Percentiles rank a stretch among this genome's conserved stretches.
Conservation (phyloP, 495 filamentous ascomycete genomes). For the Hyphodiscus hymeniophilus region DNA sequence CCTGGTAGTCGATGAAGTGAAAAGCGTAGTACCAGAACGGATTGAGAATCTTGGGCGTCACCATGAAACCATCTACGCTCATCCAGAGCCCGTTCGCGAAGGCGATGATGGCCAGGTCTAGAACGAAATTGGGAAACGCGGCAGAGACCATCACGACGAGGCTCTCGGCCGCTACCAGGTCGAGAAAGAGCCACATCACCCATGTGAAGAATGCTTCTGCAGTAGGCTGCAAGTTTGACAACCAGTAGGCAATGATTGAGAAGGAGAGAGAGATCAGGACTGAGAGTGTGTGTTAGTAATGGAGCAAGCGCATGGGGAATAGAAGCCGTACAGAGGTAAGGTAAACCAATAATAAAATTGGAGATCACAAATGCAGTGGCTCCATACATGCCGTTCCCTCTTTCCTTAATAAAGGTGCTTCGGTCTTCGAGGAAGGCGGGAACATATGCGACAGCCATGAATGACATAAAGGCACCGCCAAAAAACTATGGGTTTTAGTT, state of each 20-base stretch:
- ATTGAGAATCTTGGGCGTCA: slow-evolving; percentile 51
- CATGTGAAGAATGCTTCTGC: slow-evolving; percentile 62
- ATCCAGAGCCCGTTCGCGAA: slow-evolving; percentile 85
- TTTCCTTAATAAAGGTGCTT: slow-evolving; percentile 64
- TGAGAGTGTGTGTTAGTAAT: slow-evolving; percentile 11
- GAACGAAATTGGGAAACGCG: slow-evolving; percentile 68
- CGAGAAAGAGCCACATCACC: slow-evolving; percentile 80
- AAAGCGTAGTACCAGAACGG: slow-evolving; percentile 78
- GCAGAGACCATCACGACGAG: slow-evolving; percentile 67
- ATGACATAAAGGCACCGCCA: slow-evolving; percentile 79
- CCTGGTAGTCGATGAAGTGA: slow-evolving; percentile 50
- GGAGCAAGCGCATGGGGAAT: not conserved
- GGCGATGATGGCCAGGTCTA: slow-evolving; percentile 62
- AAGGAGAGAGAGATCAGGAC: slow-evolving; percentile 54
- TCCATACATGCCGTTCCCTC: slow-evolving; percentile 71
- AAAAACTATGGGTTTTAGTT: too few species aligned
- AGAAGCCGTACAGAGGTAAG: slow-evolving; percentile 53
- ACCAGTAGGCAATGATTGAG: slow-evolving; percentile 65
- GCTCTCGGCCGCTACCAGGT: slow-evolving; percentile 70
- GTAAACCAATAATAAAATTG: slow-evolving; percentile 75
- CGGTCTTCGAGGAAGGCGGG: slow-evolving; percentile 75
- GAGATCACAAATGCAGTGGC: slow-evolving; percentile 61
- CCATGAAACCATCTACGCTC: slow-evolving; percentile 68
- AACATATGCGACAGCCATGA: slow-evolving; percentile 84
- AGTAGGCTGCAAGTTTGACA: slow-evolving; percentile 61